A percentile compares a stretch with the other conserved stretches of the same genome.
phyloP scores from a whole-genome alignment of 805 yeast genomes.

The Schwanniomyces occidentalis region DNA sequence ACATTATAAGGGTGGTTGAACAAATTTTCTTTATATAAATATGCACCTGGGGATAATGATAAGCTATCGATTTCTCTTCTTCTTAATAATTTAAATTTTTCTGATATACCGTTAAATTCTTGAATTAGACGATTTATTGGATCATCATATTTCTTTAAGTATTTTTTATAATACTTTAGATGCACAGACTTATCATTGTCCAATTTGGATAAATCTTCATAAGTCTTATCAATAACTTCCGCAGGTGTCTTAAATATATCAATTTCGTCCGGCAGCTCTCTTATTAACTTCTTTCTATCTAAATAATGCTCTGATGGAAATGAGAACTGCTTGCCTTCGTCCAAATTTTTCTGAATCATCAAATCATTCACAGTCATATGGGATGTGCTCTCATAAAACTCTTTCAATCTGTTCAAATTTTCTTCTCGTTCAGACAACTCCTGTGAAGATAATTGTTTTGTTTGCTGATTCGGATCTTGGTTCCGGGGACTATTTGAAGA shows the following conservation, averaged over 20 bases:
- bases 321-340: slow-evolving; percentile 35
- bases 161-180: slow-evolving; percentile 34
- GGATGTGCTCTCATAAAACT: slow-evolving; percentile 26
- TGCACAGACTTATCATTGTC: slow-evolving; percentile 41
- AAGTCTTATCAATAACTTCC: slow-evolving; percentile 30
- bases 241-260: slow-evolving; percentile 32
- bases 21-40: slow-evolving; percentile 27
- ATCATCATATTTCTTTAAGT: slow-evolving; percentile 32
- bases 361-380: slow-evolving; percentile 41
- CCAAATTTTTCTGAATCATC: slow-evolving; percentile 33
- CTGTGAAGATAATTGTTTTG: neutral
- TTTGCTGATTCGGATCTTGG: neutral
- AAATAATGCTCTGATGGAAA: slow-evolving; percentile 35
- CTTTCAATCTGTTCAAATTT: slow-evolving; percentile 4
- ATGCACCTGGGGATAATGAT: slow-evolving; percentile 28
- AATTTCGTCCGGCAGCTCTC: slow-evolving; percentile 36
- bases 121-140: slow-evolving; percentile 28
- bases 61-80: slow-evolving; percentile 32
- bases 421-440: slow-evolving; percentile 3
- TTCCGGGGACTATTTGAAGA: neutral
- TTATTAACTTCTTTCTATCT: slow-evolving; percentile 30
- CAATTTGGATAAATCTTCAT: slow-evolving; percentile 28
- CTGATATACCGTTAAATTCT: slow-evolving; percentile 36
- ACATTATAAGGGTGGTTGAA: slow-evolving; percentile 39
- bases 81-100: slow-evolving; percentile 37